Percentiles rank a stretch among this genome's conserved stretches.
Evolutionary conservation across 345 rosid genomes (phyloP).

Genomic region (Rhodamnia rubescens): DNA sequence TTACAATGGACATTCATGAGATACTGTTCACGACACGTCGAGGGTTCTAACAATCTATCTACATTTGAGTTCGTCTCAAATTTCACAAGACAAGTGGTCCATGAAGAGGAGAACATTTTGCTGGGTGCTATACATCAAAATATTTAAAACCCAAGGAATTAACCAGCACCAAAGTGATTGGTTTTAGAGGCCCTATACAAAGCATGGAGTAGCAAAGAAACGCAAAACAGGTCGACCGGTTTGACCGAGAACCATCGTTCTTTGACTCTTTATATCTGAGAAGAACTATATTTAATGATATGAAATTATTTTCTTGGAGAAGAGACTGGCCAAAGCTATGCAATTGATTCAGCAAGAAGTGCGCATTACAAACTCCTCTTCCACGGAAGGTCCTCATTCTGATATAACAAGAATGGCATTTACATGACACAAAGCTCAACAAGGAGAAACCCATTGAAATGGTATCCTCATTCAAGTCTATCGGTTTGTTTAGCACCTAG

Average conservation of each 20-base stretch:
- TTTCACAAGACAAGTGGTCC: neutral
- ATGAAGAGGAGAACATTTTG: neutral
- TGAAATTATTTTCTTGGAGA: neutral
- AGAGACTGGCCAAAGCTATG: neutral
- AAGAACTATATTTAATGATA: neutral
- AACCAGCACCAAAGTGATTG: neutral
- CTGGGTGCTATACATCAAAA: neutral
- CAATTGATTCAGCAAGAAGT: neutral
- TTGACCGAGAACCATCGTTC: neutral
- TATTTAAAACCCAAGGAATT: neutral
- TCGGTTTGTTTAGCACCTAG: neutral
- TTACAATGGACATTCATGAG: neutral
- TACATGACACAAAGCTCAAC: neutral
- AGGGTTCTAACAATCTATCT: neutral
- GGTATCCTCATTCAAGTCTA: neutral
- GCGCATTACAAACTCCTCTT: neutral
- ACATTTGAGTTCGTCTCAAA: neutral
- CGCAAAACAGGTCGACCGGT: neutral
- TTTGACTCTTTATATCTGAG: neutral
- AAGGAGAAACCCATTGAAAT: neutral
- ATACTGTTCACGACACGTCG: neutral
- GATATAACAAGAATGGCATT: neutral
- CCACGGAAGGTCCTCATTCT: neutral
- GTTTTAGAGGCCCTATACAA: neutral
- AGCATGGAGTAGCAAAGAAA: neutral